A percentile compares a stretch with the other conserved stretches of the same genome.
These are phyloP conservation scores for Globisporangium nodosum DNA, from an alignment of 352 stramenopile species.

Conservation along the genomic window DNA sequence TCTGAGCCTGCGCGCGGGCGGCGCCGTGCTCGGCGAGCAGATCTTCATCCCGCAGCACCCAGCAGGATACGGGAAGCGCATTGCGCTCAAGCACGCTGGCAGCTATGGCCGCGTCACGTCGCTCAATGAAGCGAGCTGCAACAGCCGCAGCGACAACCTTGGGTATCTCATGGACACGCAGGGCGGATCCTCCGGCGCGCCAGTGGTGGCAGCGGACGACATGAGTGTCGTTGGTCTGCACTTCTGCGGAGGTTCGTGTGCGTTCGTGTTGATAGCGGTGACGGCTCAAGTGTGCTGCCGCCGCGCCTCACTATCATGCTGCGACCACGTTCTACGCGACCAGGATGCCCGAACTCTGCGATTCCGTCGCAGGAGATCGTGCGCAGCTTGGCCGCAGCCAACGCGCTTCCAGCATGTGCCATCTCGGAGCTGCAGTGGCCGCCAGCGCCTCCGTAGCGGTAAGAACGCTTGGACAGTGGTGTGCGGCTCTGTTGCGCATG, in stretches of 20 bases:
- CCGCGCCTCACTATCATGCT: background rate
- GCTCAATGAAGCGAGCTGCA: conserved; percentile 26
- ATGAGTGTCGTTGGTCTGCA: conserved; percentile 40
- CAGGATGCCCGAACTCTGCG: conserved; percentile 34
- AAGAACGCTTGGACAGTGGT: background rate
- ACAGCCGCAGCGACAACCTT: conserved; percentile 21
- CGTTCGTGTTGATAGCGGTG: background rate
- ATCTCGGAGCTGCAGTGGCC: conserved; percentile 10
- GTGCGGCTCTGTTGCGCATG: background rate
- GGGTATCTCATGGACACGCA: conserved; percentile 40
- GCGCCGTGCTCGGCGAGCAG: conserved; percentile 19
- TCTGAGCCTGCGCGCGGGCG: conserved; percentile 22
- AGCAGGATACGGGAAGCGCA: conserved; percentile 33
- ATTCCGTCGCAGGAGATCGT: conserved; percentile 31
- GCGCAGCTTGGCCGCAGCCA: conserved; percentile 12
- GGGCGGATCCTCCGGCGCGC: conserved; percentile 45
- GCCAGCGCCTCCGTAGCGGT: background rate
- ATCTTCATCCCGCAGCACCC: conserved; percentile 62
- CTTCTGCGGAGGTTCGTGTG: conserved; percentile 32
- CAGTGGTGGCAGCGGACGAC: conserved; percentile 34
- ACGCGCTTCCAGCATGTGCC: conserved; percentile 19
- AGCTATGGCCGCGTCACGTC: conserved; percentile 24
- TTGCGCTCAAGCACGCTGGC: conserved; percentile 33
- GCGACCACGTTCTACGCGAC: background rate
- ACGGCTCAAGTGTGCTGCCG: no score